A percentile compares a stretch with the other conserved stretches of the same genome.
phyloP scores from a whole-genome alignment of 306 rosid species.

The Ochetophila trinervis region DNA sequence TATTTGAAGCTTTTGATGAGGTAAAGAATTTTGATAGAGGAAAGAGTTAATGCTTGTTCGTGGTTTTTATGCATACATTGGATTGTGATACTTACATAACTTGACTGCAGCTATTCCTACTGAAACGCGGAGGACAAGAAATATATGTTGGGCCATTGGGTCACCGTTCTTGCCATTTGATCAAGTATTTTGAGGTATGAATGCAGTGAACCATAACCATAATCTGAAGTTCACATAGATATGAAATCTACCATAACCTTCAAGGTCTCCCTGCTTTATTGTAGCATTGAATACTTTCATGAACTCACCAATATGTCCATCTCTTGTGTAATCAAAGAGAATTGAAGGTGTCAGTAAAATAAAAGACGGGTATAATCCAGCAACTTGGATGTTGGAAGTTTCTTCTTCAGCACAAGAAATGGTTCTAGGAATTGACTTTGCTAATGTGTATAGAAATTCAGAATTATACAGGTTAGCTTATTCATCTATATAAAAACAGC shows the following conservation, averaged over 20 bases:
- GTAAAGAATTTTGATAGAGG: slow-evolving; percentile 1
- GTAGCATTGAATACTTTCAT: not conserved
- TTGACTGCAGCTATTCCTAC: slow-evolving; percentile 33
- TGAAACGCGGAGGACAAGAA: slow-evolving; percentile 47
- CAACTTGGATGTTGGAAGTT: slow-evolving; percentile 55
- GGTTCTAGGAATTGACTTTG: slow-evolving; percentile 35
- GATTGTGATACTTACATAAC: slow-evolving; percentile 10
- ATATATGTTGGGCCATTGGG: slow-evolving; percentile 48
- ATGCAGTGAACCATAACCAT: not conserved
- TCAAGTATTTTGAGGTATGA: slow-evolving; percentile 43
- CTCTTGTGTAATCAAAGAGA: slow-evolving; percentile 19
- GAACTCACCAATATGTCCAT: not conserved
- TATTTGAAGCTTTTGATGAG: slow-evolving; percentile 56
- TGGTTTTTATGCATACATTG: not conserved
- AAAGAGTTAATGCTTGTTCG: not conserved
- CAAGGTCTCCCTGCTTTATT: not conserved
- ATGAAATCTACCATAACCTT: not conserved
- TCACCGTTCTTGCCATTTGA: slow-evolving; percentile 30
- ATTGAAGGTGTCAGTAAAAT: slow-evolving; percentile 34
- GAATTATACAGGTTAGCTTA: slow-evolving; percentile 33
- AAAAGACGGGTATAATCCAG: slow-evolving; percentile 41
- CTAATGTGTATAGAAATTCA: slow-evolving; percentile 24
- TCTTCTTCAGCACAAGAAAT: slow-evolving; percentile 30
- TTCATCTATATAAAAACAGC: not conserved
- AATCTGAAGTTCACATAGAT: not conserved